A percentile compares a stretch with the other conserved stretches of the same genome.
phyloP scores from a whole-genome alignment of 331 rosid species.

The Cucumis variabilis region DNA sequence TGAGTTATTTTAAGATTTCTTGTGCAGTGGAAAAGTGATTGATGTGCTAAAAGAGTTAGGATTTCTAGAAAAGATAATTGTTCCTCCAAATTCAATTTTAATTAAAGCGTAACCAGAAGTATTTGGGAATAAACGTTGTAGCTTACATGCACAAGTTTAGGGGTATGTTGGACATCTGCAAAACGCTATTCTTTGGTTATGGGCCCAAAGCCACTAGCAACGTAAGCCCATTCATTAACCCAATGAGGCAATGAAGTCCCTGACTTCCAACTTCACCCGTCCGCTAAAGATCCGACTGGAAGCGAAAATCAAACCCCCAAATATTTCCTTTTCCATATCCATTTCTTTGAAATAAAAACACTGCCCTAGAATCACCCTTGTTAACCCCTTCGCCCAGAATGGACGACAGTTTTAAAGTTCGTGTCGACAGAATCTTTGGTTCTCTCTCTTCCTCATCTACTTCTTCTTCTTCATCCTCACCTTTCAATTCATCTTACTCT shows the following conservation, averaged over 20 bases:
- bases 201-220: not conserved
- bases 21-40: too few species aligned
- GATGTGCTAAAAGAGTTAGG: too few species aligned
- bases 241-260: not conserved
- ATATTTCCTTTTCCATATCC: not conserved
- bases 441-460: conserved; percentile 41
- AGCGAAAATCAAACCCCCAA: not conserved
- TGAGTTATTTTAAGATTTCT: too few species aligned
- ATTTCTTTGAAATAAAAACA: not conserved
- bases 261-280: not conserved
- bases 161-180: too few species aligned
- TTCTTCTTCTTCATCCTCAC: conserved; percentile 40
- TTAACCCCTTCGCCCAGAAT: conserved; percentile 32
- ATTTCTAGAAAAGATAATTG: too few species aligned
- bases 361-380: conserved; percentile 18
- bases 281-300: not conserved
- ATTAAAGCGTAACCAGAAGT: too few species aligned
- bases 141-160: too few species aligned
- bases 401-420: conserved; percentile 68
- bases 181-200: not conserved
- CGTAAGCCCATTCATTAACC: not conserved
- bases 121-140: too few species aligned
- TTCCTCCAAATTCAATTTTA: too few species aligned
- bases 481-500: conserved; percentile 40
- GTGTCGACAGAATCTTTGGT: conserved; percentile 63